Evolutionary conservation across 345 rosid species (phyloP).

Genomic region (Rhodomyrtus tomentosa): DNA sequence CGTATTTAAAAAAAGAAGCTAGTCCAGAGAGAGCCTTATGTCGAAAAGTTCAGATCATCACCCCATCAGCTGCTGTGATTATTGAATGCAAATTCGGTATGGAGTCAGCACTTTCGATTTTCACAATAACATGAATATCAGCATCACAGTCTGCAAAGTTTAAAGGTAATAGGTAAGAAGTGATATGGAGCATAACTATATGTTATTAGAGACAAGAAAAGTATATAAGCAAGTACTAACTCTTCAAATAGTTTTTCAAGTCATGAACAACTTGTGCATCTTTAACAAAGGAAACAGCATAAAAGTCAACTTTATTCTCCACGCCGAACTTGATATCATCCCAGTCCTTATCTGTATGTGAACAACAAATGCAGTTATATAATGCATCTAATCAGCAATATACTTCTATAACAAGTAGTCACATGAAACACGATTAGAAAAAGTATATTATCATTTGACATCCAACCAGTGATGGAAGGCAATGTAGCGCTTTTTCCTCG

Average conservation of each 20-base stretch:
- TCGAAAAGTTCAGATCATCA: conserved; percentile 15
- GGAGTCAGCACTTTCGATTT: conserved; percentile 97
- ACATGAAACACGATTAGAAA: not conserved
- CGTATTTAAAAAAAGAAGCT: not conserved
- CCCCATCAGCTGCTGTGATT: conserved; percentile 99
- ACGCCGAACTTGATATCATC: conserved; percentile 98
- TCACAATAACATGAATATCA: conserved; percentile 84
- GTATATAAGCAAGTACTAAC: conserved; percentile 16
- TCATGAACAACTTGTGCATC: conserved; percentile 99
- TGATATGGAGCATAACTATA: not conserved
- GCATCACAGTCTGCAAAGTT: conserved; percentile 55
- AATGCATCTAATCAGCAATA: not conserved
- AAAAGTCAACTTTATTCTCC: conserved; percentile 88
- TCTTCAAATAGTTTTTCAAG: conserved; percentile 77
- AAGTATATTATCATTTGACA: not conserved
- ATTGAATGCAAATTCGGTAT: conserved; percentile 90
- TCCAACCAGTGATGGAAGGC: conserved; percentile 88
- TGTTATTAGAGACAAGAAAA: not conserved
- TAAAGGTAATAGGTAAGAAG: not conserved
- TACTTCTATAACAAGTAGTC: not conserved
- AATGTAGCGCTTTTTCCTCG: conserved; percentile 96
- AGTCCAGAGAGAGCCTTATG: not conserved
- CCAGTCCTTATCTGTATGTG: conserved; percentile 90
- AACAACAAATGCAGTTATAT: not conserved
- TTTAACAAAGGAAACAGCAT: conserved; percentile 96